Conservation (phyloP, 140 eudicot species). For the Erigeron philadelphicus region DNA sequence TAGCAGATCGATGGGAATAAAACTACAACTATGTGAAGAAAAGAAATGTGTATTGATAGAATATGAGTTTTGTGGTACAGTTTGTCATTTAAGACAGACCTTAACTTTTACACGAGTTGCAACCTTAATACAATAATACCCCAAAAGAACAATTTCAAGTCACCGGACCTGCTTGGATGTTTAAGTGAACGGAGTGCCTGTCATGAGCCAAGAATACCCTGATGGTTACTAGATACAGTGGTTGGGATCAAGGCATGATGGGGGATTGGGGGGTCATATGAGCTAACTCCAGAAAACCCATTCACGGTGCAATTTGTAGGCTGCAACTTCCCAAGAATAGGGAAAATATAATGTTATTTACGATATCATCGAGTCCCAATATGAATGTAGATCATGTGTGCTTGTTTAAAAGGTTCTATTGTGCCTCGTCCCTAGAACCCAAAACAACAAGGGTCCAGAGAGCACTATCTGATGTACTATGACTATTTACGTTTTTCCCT, state of each 20-base stretch:
- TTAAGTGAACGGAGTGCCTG: no score
- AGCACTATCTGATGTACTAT: conserved; percentile 20
- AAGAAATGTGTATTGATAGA: not conserved
- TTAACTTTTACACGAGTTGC: conserved; percentile 25
- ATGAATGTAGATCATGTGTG: conserved; percentile 13
- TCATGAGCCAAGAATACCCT: no score
- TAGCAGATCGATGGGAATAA: not conserved
- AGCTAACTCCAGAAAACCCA: conserved; percentile 13
- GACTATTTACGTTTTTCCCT: conserved; percentile 20
- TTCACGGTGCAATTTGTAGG: conserved; percentile 9
- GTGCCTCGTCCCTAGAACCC: conserved; percentile 26
- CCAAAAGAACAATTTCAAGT: no score
- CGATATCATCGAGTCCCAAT: not conserved
- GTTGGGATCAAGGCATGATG: no score
- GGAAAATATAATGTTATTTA: conserved; percentile 8
- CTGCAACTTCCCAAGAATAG: conserved; percentile 19
- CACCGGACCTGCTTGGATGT: no score
- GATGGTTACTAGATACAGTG: no score
- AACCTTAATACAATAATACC: not conserved
- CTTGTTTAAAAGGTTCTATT: conserved; percentile 5
- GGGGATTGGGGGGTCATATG: not conserved
- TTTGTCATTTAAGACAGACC: conserved; percentile 10
- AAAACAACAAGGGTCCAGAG: conserved; percentile 20
- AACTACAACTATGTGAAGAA: not conserved
- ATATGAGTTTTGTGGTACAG: not conserved